Evolutionary conservation across 2,329 filamentous ascomycete species (phyloP).

Genomic region (Atkinsonella texensis): DNA sequence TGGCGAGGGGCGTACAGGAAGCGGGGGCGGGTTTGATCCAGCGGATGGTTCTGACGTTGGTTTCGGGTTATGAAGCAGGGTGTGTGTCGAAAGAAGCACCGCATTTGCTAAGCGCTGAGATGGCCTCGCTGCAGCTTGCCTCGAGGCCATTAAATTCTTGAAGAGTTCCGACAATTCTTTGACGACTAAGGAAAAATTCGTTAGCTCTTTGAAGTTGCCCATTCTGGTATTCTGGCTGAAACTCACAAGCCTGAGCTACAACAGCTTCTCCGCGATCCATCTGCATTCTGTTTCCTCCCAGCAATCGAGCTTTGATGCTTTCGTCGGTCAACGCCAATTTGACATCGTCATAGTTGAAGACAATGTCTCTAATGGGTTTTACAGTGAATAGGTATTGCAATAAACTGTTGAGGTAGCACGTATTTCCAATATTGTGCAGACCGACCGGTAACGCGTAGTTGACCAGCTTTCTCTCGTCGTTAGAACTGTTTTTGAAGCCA

Average conservation of each 20-base stretch:
- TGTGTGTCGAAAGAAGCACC: constrained; percentile 50
- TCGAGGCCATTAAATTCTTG: constrained; percentile 52
- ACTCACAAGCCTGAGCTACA: constrained; percentile 63
- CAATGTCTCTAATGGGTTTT: constrained; percentile 65
- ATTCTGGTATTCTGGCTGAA: not conserved
- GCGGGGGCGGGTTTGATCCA: constrained; percentile 29
- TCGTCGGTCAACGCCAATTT: constrained; percentile 56
- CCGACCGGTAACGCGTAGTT: constrained; percentile 62
- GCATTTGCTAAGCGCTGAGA: constrained; percentile 68
- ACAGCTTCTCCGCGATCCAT: constrained; percentile 45
- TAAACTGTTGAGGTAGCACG: constrained; percentile 94
- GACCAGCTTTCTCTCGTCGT: constrained; percentile 8
- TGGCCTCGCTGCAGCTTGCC: constrained; percentile 52
- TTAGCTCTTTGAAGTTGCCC: constrained; percentile 20
- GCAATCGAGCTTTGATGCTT: constrained; percentile 51
- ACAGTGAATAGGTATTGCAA: constrained; percentile 93
- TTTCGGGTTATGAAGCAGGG: constrained; percentile 22
- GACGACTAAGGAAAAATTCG: constrained; percentile 46
- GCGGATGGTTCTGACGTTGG: constrained; percentile 13
- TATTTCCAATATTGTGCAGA: constrained; percentile 88
- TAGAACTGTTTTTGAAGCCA: constrained; percentile 7
- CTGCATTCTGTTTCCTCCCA: constrained; percentile 53
- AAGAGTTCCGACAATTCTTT: constrained; percentile 62
- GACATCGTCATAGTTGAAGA: constrained; percentile 62
- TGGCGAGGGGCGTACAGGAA: constrained; percentile 36